These are phyloP conservation scores for Scheffersomyces titani DNA, from an alignment of 1,139 yeast genomes.

Conservation along the genomic window DNA sequence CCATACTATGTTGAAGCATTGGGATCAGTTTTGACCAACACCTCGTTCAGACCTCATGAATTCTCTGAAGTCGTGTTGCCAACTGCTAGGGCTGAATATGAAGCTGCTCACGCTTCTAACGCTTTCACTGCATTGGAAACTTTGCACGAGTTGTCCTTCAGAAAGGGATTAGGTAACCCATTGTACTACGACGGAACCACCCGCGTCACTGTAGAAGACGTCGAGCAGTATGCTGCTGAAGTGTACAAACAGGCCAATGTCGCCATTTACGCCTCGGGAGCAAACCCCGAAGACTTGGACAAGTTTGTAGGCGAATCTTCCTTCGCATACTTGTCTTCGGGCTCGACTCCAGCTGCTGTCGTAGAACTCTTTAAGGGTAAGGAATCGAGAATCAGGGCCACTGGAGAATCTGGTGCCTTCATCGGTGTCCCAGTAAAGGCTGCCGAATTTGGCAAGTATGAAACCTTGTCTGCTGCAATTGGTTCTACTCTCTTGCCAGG, in stretches of 20 bases:
- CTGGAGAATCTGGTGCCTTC: slow-evolving; percentile 71
- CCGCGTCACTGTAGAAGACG: slow-evolving; percentile 61
- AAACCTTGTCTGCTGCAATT: slow-evolving; percentile 72
- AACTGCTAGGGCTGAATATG: slow-evolving; percentile 61
- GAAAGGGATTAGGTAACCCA: slow-evolving; percentile 87
- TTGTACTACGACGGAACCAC: slow-evolving; percentile 69
- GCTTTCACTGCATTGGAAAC: slow-evolving; percentile 70
- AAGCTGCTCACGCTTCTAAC: slow-evolving; percentile 52
- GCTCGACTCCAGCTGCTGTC: slow-evolving; percentile 50
- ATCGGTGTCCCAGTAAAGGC: slow-evolving; percentile 79
- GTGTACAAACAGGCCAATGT: slow-evolving; percentile 74
- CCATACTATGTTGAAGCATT: slow-evolving; percentile 91
- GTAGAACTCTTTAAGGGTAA: slow-evolving; percentile 59
- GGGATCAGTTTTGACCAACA: slow-evolving; percentile 71
- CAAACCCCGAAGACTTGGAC: slow-evolving; percentile 67
- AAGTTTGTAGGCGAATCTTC: slow-evolving; percentile 68
- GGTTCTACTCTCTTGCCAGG: slow-evolving; percentile 62
- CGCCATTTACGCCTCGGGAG: slow-evolving; percentile 73
- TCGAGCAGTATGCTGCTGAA: slow-evolving; percentile 65
- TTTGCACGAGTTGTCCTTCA: slow-evolving; percentile 80
- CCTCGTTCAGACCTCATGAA: slow-evolving; percentile 83
- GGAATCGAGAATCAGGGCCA: slow-evolving; percentile 70
- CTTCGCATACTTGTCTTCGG: slow-evolving; percentile 64
- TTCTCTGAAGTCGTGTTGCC: slow-evolving; percentile 81
- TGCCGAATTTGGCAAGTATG: slow-evolving; percentile 65